Evolutionary conservation across 805 yeast species (phyloP), one percentile per base, ranked within the genome.

Genomic region (Starmerella geochares): DNA sequence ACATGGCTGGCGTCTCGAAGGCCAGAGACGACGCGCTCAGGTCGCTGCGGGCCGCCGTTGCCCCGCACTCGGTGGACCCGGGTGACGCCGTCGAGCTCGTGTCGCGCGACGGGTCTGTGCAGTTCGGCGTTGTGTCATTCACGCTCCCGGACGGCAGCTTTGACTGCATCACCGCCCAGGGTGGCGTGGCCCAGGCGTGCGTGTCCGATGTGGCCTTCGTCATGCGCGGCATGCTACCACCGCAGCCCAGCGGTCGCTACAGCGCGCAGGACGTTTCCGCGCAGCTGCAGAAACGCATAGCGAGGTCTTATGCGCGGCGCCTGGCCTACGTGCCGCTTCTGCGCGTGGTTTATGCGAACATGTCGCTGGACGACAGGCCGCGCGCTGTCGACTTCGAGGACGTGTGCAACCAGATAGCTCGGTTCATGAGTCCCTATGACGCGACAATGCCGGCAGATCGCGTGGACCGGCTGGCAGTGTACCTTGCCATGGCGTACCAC

Each of bases 11-110:
- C n/a, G n/a, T n/a, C n/a, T n/a, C n/a, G n/a, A n/a, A n/a, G n/a
- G n/a, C n/a, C n/a, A n/a, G n/a, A n/a, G n/a, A n/a, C n/a, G 23
- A 16, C 37, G 6, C 37, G 20, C 6, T 16, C 4, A 13, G 25
- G 2, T 27, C 20, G 28, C 41, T 37, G 19, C 25, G 17, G 14
- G 54, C 48, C 14, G 16, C 25, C 4, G 49, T 49, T 7, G 17
- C 42, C n/a, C 59, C 58, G 3, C 24, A 17, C 11, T 11, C 35
- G 19, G 54, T 58, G 16, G 46, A 51, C 8, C 46, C 46, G 4
- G 61, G 61, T 13, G 61, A 58, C 33, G 44, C 55, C 11, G 59
- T 58, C 3, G 61, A 57, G 38, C 29, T 54, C 2, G 31, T 36
- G 3, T 2, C 52, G 13, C 46, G 52, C 21, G 47, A 47, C 10